A percentile compares a stretch with the other conserved stretches of the same genome.
Evolutionary conservation across 1,139 yeast genomes (phyloP).

Genomic region (Taiozyma onychis): DNA sequence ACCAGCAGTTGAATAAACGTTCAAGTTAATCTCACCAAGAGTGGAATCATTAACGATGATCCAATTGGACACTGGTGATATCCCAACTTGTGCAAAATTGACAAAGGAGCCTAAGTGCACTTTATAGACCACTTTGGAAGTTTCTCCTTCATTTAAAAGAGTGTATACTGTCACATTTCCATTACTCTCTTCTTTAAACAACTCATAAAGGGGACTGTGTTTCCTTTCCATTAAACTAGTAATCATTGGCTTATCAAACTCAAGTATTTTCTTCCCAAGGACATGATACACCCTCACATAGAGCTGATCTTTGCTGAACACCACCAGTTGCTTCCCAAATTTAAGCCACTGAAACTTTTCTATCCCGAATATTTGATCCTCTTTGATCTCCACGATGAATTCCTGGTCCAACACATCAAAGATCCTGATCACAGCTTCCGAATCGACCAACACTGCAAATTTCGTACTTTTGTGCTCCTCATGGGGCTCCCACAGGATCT

Average conservation of each 20-base stretch:
- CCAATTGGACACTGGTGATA: conserved; percentile 12
- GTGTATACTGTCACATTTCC: background rate
- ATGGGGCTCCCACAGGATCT: conserved; percentile 15
- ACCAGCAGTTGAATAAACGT: conserved; percentile 11
- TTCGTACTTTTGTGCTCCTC: conserved; percentile 3
- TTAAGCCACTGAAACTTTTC: conserved; percentile 16
- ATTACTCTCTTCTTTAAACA: background rate
- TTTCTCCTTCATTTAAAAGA: background rate
- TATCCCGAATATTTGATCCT: conserved; percentile 16
- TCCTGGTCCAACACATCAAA: conserved; percentile 11
- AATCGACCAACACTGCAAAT: conserved; percentile 11
- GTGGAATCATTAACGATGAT: conserved; percentile 5
- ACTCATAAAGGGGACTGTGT: background rate
- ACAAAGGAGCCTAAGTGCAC: conserved; percentile 7
- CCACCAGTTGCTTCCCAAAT: conserved; percentile 13
- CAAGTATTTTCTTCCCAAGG: conserved; percentile 1
- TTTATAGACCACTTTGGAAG: background rate
- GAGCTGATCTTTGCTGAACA: conserved; percentile 10
- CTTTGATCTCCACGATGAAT: conserved; percentile 12
- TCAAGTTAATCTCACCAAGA: conserved; percentile 4
- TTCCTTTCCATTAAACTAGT: conserved; percentile 2
- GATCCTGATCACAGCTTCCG: conserved; percentile 5
- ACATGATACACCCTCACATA: conserved; percentile 8
- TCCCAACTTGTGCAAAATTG: background rate
- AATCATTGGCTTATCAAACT: conserved; percentile 12